Evolutionary conservation across 495 filamentous ascomycete species (phyloP), one percentile per base, ranked within the genome.

Genomic region (Venustampulla echinocandica): DNA sequence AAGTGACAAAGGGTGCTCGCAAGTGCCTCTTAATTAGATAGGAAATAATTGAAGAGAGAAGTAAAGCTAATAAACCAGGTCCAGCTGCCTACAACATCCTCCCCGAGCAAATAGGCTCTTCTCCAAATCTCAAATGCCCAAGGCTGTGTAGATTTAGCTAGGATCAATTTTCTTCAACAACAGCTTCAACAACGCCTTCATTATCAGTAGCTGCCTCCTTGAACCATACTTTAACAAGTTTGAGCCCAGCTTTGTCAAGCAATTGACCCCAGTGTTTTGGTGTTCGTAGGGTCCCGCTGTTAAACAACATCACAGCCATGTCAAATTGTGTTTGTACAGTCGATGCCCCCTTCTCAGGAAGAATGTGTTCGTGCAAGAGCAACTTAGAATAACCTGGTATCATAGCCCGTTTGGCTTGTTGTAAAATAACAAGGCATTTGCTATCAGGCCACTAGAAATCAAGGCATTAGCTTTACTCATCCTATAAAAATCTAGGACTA

Each of bases 341-440:
- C 0, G 33, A 19, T 1, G 40, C 30, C 1, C 36, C 45, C 7
- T 20, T 19, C 24, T 48, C 35, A 7, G 53, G 53, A 2, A 56
- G 34, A n/a, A 56, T 44, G 11, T 14, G 22, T 19, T 56, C 53
- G 23, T 34, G 25, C n/a, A 56, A 32, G n/a, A 56, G 21, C 1
- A 56, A 24, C 22, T 46, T 56, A 1, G 53, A 56, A n/a, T 48
- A 48, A 5, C 32, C 46, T 21, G 35, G 36, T 11, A 25, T 32
- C 53, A 56, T 56, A 3, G 44, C 53, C 23, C 28, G 18, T 17
- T 25, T 22, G n/a, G 42, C 38, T 18, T 45, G 27, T 30, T 38
- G 50, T 10, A 78, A 49, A 44, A 77, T 74, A n/a, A 39, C 53
- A 10, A 57, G 41, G 1, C 61, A 64, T 10, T 69, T 57, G 4